phyloP scores from a whole-genome alignment of 2,329 filamentous ascomycete genomes.

The Hymenotorrendiella dingleyae region DNA sequence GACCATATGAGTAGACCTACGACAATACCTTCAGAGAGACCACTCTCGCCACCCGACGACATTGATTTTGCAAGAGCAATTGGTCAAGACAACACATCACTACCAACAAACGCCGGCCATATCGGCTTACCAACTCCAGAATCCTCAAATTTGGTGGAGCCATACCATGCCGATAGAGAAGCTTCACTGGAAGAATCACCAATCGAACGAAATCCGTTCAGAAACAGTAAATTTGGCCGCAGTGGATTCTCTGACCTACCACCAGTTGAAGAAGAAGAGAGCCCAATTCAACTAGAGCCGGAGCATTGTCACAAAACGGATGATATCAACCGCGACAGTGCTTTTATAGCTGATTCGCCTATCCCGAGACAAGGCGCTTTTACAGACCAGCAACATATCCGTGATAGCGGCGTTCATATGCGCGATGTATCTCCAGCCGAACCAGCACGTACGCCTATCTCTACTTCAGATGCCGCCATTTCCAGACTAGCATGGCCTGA shows the following conservation, averaged over 20 bases:
- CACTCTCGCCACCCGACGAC: slow-evolving; percentile 5
- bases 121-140: background rate
- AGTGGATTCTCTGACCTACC: slow-evolving; percentile 23
- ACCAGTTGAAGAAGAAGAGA: slow-evolving; percentile 26
- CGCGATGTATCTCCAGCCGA: slow-evolving; percentile 37
- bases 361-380: slow-evolving; percentile 31
- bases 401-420: slow-evolving; percentile 52
- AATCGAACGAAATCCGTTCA: slow-evolving; percentile 11
- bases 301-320: slow-evolving; percentile 9
- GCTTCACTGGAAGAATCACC: slow-evolving; percentile 3
- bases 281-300: slow-evolving; percentile 10
- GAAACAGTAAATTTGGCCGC: slow-evolving; percentile 14
- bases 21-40: background rate
- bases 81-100: background rate
- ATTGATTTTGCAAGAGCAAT: background rate
- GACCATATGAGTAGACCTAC: background rate
- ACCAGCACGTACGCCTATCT: slow-evolving; percentile 23
- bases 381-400: slow-evolving; percentile 23
- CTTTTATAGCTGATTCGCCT: slow-evolving; percentile 42
- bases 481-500: slow-evolving; percentile 34
- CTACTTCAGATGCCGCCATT: slow-evolving; percentile 31
- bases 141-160: slow-evolving; percentile 1
- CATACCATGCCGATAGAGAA: slow-evolving; percentile 4
- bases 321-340: slow-evolving; percentile 43
- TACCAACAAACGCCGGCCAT: too few relatives aligned